phyloP scores from a whole-genome alignment of 306 rosid genomes.

The Phaseolus lunatus region DNA sequence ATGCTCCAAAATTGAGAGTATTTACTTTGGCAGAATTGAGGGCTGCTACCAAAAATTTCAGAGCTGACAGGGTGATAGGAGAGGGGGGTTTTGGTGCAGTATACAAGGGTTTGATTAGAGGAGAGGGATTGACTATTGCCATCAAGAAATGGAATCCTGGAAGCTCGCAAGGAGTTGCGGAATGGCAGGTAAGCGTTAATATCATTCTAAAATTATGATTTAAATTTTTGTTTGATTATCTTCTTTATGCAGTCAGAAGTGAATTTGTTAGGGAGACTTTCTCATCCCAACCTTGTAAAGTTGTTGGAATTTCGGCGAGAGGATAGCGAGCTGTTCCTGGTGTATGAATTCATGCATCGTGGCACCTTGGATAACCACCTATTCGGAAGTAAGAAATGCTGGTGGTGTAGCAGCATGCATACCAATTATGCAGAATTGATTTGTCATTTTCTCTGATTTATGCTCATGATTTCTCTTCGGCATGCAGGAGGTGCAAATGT shows the following conservation, averaged over 20 bases:
- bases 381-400: constrained; percentile 75
- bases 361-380: constrained; percentile 90
- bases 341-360: constrained; percentile 79
- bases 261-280: constrained; percentile 87
- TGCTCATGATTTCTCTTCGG: constrained; percentile 20
- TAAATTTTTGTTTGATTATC: neutral
- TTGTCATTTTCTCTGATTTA: constrained; percentile 21
- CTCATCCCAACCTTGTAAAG: constrained; percentile 88
- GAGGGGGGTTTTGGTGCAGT: no score
- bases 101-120: no score
- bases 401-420: neutral
- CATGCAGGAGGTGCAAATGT: constrained; percentile 77
- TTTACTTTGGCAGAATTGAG: no score
- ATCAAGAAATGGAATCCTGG: no score
- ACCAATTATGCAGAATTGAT: neutral
- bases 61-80: no score
- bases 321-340: constrained; percentile 61
- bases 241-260: constrained; percentile 74
- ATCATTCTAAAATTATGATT: no score
- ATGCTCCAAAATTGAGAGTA: no score
- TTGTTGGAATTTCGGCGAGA: constrained; percentile 73
- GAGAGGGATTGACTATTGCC: no score
- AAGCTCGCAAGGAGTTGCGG: no score
- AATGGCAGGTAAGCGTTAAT: no score
- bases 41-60: no score